These are phyloP conservation scores for Lunularia cruciata DNA, from an alignment of 225 moss, liverwort and hornwort species.

Conservation along the genomic window DNA sequence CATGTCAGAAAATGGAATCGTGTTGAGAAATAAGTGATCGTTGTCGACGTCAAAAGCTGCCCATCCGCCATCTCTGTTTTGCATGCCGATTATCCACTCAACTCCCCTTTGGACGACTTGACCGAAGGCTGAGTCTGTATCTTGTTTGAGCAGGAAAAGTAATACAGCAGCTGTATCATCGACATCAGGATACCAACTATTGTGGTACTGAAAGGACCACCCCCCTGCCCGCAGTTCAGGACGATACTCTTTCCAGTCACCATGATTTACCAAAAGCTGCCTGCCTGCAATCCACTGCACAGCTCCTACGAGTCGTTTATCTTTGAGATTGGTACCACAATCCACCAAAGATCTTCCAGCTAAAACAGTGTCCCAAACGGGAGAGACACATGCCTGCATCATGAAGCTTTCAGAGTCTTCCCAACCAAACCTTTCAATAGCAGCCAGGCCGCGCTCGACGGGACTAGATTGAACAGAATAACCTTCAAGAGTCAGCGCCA, in stretches of 20 bases:
- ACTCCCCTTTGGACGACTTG: slow-evolving; percentile 1
- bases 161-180: slow-evolving; percentile 18
- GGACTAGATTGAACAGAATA: not conserved
- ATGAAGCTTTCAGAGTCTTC: not conserved
- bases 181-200: slow-evolving; percentile 24
- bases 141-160: slow-evolving; percentile 8
- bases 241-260: slow-evolving; percentile 25
- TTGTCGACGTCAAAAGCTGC: slow-evolving; percentile 21
- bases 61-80: slow-evolving; percentile 25
- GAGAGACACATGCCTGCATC: slow-evolving; percentile 1
- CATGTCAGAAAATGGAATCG: slow-evolving; percentile 20
- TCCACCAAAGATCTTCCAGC: slow-evolving; percentile 2
- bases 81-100: slow-evolving; percentile 20
- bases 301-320: not conserved
- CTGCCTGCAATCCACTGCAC: slow-evolving; percentile 13
- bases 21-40: slow-evolving; percentile 13
- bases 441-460: not conserved
- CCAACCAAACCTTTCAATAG: slow-evolving; percentile 20
- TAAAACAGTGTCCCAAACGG: slow-evolving; percentile 23
- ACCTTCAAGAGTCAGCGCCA: slow-evolving; percentile 13
- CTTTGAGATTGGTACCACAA: slow-evolving; percentile 5
- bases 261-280: slow-evolving; percentile 15
- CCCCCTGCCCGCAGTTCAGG: slow-evolving; percentile 10
- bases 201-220: slow-evolving; percentile 25
- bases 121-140: not conserved